A percentile compares a stretch with the other conserved stretches of the same genome.
Conservation (phyloP, 140 eudicot species). For the Oenanthe javanica region DNA sequence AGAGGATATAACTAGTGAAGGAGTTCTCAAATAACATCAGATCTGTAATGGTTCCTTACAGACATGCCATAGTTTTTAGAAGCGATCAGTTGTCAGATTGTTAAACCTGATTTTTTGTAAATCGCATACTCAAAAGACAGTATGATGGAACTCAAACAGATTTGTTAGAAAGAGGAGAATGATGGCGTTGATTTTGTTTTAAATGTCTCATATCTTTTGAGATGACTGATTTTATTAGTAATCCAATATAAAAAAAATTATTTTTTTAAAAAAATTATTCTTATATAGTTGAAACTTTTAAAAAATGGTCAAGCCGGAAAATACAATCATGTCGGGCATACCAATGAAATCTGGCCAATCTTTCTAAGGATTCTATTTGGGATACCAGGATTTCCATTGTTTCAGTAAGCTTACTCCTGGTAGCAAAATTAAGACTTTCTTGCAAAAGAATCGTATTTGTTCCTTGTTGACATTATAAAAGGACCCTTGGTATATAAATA, state of each 20-base stretch:
- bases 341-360: neutral
- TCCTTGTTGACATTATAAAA: neutral
- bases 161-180: neutral
- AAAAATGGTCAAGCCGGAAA: neutral
- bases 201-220: neutral
- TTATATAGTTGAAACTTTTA: neutral
- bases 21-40: neutral
- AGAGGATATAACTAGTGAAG: neutral
- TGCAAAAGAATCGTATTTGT: slow-evolving; percentile 5
- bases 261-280: no score
- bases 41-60: neutral
- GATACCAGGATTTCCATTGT: neutral
- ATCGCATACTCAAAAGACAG: neutral
- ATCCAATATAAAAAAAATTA: no score
- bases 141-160: neutral
- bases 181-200: neutral
- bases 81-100: neutral
- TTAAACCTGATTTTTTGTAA: neutral
- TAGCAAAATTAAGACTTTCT: neutral
- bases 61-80: neutral
- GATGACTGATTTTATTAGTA: neutral
- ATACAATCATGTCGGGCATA: neutral
- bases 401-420: neutral
- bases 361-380: neutral
- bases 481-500: neutral